phyloP scores from a whole-genome alignment of 768 basidiomycete genomes.

The Psilocybe cyanescens region DNA sequence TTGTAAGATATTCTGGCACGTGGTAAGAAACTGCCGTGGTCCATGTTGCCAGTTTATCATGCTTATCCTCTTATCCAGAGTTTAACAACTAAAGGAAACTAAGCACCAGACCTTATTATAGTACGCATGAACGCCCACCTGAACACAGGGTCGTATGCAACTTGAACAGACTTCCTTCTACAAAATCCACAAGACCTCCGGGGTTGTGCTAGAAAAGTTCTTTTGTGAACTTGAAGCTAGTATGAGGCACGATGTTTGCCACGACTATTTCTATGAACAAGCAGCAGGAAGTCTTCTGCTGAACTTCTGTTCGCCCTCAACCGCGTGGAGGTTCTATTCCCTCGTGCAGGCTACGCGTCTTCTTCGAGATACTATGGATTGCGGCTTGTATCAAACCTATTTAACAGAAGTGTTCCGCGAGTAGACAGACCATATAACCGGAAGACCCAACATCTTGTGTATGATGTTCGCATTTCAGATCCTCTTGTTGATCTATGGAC shows the following conservation, averaged over 20 bases:
- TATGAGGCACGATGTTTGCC: slow-evolving; percentile 15
- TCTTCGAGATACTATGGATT: background rate
- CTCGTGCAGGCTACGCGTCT: slow-evolving; percentile 4
- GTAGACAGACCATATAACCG: background rate
- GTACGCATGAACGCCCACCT: slow-evolving; percentile 18
- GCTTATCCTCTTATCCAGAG: slow-evolving; percentile 18
- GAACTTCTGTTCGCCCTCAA: slow-evolving; percentile 12
- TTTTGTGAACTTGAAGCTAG: slow-evolving; percentile 19
- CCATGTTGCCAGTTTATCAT: slow-evolving; percentile 6
- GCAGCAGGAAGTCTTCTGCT: slow-evolving; percentile 9
- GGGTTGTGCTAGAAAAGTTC: slow-evolving; percentile 14
- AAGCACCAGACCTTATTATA: slow-evolving; percentile 10
- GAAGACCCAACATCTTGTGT: slow-evolving; percentile 1
- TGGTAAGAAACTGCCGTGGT: slow-evolving; percentile 19
- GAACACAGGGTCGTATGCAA: slow-evolving; percentile 10
- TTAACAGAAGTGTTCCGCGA: slow-evolving; percentile 10
- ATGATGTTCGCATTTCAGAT: slow-evolving; percentile 13
- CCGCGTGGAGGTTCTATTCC: slow-evolving; percentile 17
- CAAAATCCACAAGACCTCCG: slow-evolving; percentile 1
- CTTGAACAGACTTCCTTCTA: slow-evolving; percentile 6
- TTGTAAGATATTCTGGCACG: slow-evolving; percentile 21
- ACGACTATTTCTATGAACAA: slow-evolving; percentile 15
- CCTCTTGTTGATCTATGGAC: slow-evolving; percentile 6
- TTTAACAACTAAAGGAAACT: slow-evolving; percentile 6
- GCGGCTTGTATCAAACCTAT: slow-evolving; percentile 15